Evolutionary conservation across 768 basidiomycete genomes (phyloP).

Genomic region (Dacryopinax primogenitus): DNA sequence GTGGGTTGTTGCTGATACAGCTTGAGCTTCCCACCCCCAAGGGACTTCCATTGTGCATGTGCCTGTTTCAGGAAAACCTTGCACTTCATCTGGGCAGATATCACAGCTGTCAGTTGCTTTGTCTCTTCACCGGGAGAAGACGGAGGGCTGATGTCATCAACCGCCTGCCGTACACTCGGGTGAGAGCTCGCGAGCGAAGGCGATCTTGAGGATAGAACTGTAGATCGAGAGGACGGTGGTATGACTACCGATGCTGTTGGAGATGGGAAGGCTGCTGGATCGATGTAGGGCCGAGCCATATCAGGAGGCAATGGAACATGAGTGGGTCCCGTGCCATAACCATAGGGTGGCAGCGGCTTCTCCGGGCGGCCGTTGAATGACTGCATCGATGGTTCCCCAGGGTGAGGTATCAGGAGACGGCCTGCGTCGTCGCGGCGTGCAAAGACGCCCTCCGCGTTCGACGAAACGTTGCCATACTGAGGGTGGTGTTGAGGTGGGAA

Average conservation of each 20-base stretch:
- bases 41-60: constrained; percentile 94
- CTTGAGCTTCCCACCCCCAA: constrained; percentile 77
- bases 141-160: constrained; percentile 56
- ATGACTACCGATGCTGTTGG: neutral
- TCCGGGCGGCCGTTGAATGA: neutral
- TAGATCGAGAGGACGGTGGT: neutral
- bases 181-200: neutral
- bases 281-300: neutral
- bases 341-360: neutral
- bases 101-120: constrained; percentile 37
- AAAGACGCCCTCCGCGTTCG: neutral
- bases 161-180: neutral
- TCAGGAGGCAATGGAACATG: neutral
- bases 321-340: neutral
- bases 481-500: neutral
- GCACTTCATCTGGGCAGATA: constrained; percentile 91
- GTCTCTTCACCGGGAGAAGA: constrained; percentile 57
- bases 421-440: neutral
- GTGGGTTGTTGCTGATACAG: constrained; percentile 75
- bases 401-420: neutral
- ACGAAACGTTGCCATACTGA: neutral
- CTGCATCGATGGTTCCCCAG: neutral
- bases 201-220: neutral
- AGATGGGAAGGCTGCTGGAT: neutral
- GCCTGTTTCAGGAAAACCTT: constrained; percentile 93